Conservation (phyloP, 176 grass and related monocot genomes). For the Cenchrus fungigraminus region DNA sequence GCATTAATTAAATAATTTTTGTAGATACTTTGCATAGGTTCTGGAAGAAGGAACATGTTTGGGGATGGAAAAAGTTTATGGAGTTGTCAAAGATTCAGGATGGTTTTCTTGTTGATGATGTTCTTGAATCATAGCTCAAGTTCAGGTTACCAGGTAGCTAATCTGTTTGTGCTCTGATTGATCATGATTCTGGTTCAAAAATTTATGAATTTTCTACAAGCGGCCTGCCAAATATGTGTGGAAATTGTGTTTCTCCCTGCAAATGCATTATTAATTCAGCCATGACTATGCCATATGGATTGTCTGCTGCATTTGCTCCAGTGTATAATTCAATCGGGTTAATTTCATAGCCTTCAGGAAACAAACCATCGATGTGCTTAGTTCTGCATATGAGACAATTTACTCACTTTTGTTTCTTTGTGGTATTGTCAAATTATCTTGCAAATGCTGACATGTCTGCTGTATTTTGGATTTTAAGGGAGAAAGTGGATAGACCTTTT, state of each 20-base stretch:
- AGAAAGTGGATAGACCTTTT: slow-evolving; percentile 91
- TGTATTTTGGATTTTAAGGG: slow-evolving; percentile 62
- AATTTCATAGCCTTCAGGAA: slow-evolving; percentile 6
- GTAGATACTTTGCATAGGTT: slow-evolving; percentile 98
- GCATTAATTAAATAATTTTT: slow-evolving; percentile 58
- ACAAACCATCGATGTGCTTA: neutral
- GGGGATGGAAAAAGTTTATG: slow-evolving; percentile 99
- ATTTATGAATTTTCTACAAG: slow-evolving; percentile 22
- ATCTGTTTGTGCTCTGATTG: slow-evolving; percentile 32
- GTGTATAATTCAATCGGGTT: slow-evolving; percentile 22
- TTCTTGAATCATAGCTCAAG: slow-evolving; percentile 98
- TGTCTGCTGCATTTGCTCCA: neutral
- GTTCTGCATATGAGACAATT: slow-evolving; percentile 26
- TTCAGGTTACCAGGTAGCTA: slow-evolving; percentile 97
- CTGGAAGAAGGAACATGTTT: slow-evolving; percentile 99
- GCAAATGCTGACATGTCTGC: slow-evolving; percentile 43
- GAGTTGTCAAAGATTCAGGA: slow-evolving; percentile 94
- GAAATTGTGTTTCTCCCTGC: slow-evolving; percentile 33
- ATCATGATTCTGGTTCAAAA: slow-evolving; percentile 29
- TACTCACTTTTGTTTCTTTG: slow-evolving; percentile 18
- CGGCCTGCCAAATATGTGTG: slow-evolving; percentile 18
- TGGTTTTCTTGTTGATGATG: slow-evolving; percentile 87
- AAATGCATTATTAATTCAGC: slow-evolving; percentile 17
- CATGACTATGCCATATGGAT: neutral
- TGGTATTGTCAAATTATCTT: slow-evolving; percentile 27